A percentile compares a stretch with the other conserved stretches of the same genome.
Conservation (phyloP, 768 basidiomycete species). For the Agaricus sinodeliciosus region DNA sequence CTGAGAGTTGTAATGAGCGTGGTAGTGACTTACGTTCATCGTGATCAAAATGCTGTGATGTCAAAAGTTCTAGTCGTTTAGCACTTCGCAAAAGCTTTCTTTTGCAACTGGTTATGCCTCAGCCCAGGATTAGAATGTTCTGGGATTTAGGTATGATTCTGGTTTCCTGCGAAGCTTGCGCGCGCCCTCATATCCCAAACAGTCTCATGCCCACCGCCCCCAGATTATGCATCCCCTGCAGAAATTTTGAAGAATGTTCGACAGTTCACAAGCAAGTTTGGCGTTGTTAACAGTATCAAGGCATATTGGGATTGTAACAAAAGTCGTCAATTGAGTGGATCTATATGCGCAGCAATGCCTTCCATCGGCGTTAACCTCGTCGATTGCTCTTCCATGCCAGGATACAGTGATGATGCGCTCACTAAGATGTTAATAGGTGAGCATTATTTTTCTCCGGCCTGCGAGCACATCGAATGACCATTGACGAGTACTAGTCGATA, state of each 20-base stretch:
- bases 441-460: neutral
- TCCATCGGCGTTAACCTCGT: slow-evolving; percentile 1
- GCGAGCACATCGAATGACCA: neutral
- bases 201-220: slow-evolving; percentile 1
- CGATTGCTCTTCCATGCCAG: neutral
- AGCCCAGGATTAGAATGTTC: slow-evolving; percentile 4
- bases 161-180: neutral
- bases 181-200: neutral
- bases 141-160: slow-evolving; percentile 13
- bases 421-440: neutral
- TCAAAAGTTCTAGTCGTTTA: too few relatives aligned
- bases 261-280: neutral
- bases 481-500: neutral
- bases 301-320: slow-evolving; percentile 8
- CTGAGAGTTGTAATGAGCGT: too few relatives aligned
- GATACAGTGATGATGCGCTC: neutral
- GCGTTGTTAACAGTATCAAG: slow-evolving; percentile 6
- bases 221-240: slow-evolving; percentile 1
- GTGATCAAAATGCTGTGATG: too few relatives aligned
- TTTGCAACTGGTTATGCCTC: neutral
- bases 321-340: neutral
- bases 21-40: too few relatives aligned
- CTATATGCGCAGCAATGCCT: neutral
- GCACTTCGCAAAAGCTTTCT: neutral
- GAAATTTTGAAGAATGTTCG: neutral